Base-by-base conservation (phyloP, 2,329 filamentous ascomycete genomes). In the Alternaria tenuissima region DNA sequence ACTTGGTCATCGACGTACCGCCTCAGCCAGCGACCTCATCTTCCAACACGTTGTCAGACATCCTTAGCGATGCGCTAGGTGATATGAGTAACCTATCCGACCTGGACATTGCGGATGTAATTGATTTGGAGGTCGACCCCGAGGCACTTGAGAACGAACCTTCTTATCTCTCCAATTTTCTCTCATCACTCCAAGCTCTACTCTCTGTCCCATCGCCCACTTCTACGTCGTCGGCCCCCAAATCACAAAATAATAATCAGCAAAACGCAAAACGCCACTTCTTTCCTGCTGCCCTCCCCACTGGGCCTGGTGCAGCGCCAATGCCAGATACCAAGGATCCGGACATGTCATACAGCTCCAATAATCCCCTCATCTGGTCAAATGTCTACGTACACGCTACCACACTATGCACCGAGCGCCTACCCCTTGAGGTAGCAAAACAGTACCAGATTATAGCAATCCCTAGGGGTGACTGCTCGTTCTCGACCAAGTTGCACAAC, bases 381-480 rank as follows among this genome's bases (percentile, higher is more conserved):
- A 87, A 80, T 1, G 81, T 96, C 66, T 94, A 89, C 79, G 85
- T 94, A 20, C 89, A 77, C 49, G 47, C 89, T 8, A 90, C 84
- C 55, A 81, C 90, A 16, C 86, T 88, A 9, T 95, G 94, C 77
- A 81, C 84, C 59, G 81, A 82, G 59, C 77, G 84, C 61, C 78
- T 92, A 54, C 77, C 87, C 12, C 68, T 82, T 2, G 76, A 81
- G 7, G 77, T 88, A 3, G 83, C 82, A 0, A 82, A 81, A 41
- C 79, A 76, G 1, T 80, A 96, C 79, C 89, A 97, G 52, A 83
- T 98, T 61, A 88, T 99, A 60, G 86, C 97, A 51, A 84, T 98
- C 69, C 88, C 87, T 28, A 88, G 95, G 6, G 94, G 95, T 39
- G 88, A 88, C 1, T 99, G 95, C 80, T 90, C 86, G 24, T 98